phyloP scores from a whole-genome alignment of 2,329 filamentous ascomycete genomes.

The Botrytis aclada region DNA sequence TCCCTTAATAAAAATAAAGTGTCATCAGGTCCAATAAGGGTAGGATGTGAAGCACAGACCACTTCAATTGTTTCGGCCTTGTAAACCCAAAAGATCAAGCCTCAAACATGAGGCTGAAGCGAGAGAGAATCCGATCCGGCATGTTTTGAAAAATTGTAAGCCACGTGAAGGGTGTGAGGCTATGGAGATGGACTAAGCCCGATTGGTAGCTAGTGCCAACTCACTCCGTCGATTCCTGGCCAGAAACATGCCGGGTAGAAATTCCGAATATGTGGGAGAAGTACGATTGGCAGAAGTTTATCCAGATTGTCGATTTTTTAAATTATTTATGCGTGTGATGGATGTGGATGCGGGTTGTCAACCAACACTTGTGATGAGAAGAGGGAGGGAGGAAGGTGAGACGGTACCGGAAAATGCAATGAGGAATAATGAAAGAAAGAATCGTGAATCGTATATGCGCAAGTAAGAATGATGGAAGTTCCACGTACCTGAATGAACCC shows the following conservation, averaged over 20 bases:
- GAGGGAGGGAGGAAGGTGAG: not conserved
- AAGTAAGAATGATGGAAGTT: slow-evolving; percentile 3
- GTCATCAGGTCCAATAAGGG: not conserved
- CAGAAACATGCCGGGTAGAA: slow-evolving; percentile 9
- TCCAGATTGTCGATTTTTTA: not conserved
- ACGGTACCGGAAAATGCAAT: not conserved
- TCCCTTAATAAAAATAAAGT: slow-evolving; percentile 3
- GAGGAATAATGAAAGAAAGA: not conserved
- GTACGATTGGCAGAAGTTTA: slow-evolving; percentile 13
- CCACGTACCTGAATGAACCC: not conserved
- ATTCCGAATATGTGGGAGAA: slow-evolving; percentile 15
- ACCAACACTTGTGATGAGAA: not conserved
- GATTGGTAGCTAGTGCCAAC: not conserved
- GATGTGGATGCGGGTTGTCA: not conserved
- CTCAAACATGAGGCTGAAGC: slow-evolving; percentile 10
- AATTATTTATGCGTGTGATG: not conserved
- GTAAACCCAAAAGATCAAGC: not conserved
- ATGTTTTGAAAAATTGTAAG: not conserved
- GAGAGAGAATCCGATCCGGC: not conserved
- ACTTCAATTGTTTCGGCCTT: not conserved
- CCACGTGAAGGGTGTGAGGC: slow-evolving; percentile 2
- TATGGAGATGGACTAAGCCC: not conserved
- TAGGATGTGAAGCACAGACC: not conserved
- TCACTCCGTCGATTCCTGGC: not conserved
- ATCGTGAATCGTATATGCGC: slow-evolving; percentile 2